Base-by-base conservation (phyloP, 257 asterid genomes). In the Solanum clarkiae region DNA sequence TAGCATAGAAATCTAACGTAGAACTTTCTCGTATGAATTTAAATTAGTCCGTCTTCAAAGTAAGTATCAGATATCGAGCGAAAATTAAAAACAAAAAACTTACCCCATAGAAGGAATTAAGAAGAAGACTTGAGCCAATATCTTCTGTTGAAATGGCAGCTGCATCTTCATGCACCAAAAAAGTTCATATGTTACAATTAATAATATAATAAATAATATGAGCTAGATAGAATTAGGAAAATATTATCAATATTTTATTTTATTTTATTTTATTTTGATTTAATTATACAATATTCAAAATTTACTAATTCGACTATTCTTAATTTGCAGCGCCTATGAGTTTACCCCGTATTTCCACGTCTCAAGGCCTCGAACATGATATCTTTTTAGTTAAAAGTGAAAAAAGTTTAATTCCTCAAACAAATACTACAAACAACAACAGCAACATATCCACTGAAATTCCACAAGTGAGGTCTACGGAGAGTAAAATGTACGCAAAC, bases 1-100 rank as follows among this genome's bases (percentile, higher is more conserved):
- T 29, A 29, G 3, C 32, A 29, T 29, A 29, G 3, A 2, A 29
- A 29, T 29, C 32, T 29, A 2, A 29, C 0, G 3, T 29, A 29
- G 32, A 29, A 8, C 18, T 56, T 56, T 0, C 3, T 0, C 2
- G 8, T 56, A 56, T 56, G 8, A 18, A 56, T 18, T 56, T 56
- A 3, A 7, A 56, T 56, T 56, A 56, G 8, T 56, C 1, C 3
- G 0, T 18, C 12, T 8, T 56, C 0, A 56, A 56, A 8, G 11
- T 0, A 29, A 29, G 32, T 56, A 8, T 56, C 1, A 0, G 18
- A 56, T 56, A 56, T 56, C 1, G 0, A 56, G 18, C 2, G 1
- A 18, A 18, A 56, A 13, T 29, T 29, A 2, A 29, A 29, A 29
- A 29, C 32, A 29, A 29, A 29, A 29, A 65, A 7, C 6, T 0